Conservation (phyloP, 805 yeast species). For the Nakazawaea ishiwadae region DNA sequence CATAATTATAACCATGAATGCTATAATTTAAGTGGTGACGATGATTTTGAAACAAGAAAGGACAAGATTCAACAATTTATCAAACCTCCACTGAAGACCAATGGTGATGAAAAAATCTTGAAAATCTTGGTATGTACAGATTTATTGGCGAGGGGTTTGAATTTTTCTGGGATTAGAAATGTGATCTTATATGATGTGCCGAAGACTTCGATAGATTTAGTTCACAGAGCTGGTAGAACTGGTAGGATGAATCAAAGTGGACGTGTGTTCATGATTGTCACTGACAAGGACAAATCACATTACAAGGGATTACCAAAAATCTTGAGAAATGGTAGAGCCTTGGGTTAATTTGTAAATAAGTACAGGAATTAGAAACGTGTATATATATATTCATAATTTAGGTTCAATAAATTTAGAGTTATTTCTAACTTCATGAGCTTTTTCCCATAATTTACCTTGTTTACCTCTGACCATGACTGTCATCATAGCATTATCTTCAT, state of each 20-base stretch:
- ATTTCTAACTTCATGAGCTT: conserved; percentile 20
- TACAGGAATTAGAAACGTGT: not conserved
- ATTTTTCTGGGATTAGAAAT: conserved; percentile 76
- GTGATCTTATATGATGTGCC: conserved; percentile 86
- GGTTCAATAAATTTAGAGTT: not conserved
- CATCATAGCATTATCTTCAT: conserved; percentile 29
- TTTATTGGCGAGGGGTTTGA: conserved; percentile 83
- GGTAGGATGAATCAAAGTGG: conserved; percentile 91
- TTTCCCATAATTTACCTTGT: conserved; percentile 25
- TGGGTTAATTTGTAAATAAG: conserved; percentile 18
- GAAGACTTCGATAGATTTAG: conserved; percentile 73
- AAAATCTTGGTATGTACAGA: conserved; percentile 86
- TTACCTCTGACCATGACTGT: conserved; percentile 36
- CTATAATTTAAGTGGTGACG: conserved; percentile 62
- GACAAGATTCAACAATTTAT: conserved; percentile 57
- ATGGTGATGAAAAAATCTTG: conserved; percentile 31
- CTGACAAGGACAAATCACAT: conserved; percentile 68
- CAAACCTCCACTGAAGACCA: conserved; percentile 47
- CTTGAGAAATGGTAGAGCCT: conserved; percentile 44
- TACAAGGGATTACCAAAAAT: conserved; percentile 75
- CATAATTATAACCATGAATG: conserved; percentile 53
- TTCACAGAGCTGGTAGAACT: conserved; percentile 92
- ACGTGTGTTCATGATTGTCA: conserved; percentile 75
- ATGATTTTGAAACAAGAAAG: conserved; percentile 55
- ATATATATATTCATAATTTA: not conserved